Evolutionary conservation across 2,329 filamentous ascomycete genomes (phyloP), one percentile per base, ranked within the genome.

Genomic region (Aureobasidium musti): DNA sequence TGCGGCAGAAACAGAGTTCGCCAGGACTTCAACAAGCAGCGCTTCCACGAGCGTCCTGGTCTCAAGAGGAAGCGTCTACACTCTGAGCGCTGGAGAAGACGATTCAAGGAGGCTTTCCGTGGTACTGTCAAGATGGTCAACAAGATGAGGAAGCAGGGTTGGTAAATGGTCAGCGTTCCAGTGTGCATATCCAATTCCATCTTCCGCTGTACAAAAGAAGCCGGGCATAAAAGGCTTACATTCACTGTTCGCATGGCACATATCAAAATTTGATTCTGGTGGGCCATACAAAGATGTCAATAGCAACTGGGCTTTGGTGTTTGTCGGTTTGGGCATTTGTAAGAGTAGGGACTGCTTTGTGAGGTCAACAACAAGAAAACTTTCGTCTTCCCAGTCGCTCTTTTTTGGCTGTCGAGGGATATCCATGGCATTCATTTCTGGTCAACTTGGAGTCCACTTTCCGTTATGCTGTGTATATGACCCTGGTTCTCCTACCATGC

Each of bases 41-140:
- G 82, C 69, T 91, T 87, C 73, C 89, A 96, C 77, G 91, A 95
- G 82, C 81, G 91, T 54, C 84, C 84, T 0, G 91, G 91, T 69
- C 89, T 93, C 72, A 95, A 92, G 80, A 84, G 86, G 8, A 91
- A 87, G 77, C 86, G 93, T 21, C 98, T 98, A 2, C 81, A 76
- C 83, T 83, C 5, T 71, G 95, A 98, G 75, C 91, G 91, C 0
- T 80, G 98, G 63, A 94, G 95, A 26, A 89, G 88, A 74, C 93
- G 86, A 10, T 76, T 76, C 3, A 87, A 87, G 75, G 84, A 95
- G 70, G 96, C 92, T 2, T 98, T 98, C 79, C 93, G 92, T 78
- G 95, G 95, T 10, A 85, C 87, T 13, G 84, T 91, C 8, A 75
- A 73, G 47, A 82, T 90, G 70, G 90, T 92, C 6, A 81, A 84